phyloP scores from a whole-genome alignment of 768 basidiomycete species.

The Termitomyces sp. region DNA sequence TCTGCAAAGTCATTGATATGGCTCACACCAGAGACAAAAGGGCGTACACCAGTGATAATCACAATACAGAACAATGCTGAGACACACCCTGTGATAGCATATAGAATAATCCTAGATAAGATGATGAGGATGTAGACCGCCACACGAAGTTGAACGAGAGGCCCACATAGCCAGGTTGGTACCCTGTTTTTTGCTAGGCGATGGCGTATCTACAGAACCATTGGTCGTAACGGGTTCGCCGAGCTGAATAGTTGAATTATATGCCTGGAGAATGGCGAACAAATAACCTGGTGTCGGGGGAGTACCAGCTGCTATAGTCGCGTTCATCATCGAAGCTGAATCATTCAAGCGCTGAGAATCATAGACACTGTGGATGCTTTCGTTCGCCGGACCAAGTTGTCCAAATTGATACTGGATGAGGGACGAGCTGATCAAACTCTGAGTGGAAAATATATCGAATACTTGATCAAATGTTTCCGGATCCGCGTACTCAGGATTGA shows the following conservation, averaged over 20 bases:
- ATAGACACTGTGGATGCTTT: constrained; percentile 49
- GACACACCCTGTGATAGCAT: constrained; percentile 87
- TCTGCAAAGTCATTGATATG: constrained; percentile 8
- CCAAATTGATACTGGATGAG: constrained; percentile 57
- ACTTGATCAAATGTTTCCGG: constrained; percentile 63
- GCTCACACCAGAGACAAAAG: not conserved
- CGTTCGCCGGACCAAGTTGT: constrained; percentile 52
- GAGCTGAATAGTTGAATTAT: constrained; percentile 49
- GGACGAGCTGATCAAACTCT: constrained; percentile 53
- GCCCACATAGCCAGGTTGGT: constrained; percentile 78
- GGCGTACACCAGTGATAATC: constrained; percentile 75
- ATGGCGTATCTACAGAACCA: constrained; percentile 18
- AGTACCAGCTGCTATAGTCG: constrained; percentile 35
- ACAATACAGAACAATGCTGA: constrained; percentile 82
- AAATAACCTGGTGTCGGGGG: constrained; percentile 57
- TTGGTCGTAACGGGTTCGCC: constrained; percentile 20
- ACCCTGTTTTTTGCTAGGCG: constrained; percentile 20
- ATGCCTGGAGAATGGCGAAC: constrained; percentile 64
- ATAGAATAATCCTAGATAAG: constrained; percentile 67
- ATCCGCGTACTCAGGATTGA: constrained; percentile 69
- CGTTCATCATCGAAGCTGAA: constrained; percentile 37
- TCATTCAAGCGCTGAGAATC: constrained; percentile 64
- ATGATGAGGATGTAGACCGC: constrained; percentile 5
- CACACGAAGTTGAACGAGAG: not conserved
- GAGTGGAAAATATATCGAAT: constrained; percentile 77